Conservation (phyloP, 345 rosid species). For the Camelina hispida region DNA sequence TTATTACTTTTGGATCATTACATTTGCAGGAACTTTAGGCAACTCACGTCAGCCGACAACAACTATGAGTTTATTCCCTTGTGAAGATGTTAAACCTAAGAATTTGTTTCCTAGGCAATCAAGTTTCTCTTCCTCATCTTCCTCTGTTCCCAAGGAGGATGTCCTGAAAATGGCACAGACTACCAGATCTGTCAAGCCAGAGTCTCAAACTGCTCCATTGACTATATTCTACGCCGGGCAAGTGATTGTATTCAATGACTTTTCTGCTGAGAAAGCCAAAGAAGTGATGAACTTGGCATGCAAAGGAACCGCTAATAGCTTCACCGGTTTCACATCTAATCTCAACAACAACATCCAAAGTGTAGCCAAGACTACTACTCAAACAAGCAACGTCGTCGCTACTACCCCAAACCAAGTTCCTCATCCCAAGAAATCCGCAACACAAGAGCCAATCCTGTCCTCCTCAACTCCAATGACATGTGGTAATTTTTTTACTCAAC, state of each 20-base stretch:
- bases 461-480: constrained; percentile 49
- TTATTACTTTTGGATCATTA: constrained; percentile 17
- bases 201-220: constrained; percentile 63
- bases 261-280: constrained; percentile 80
- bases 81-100: constrained; percentile 56
- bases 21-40: constrained; percentile 28
- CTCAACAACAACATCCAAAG: constrained; percentile 30
- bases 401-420: constrained; percentile 41
- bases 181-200: constrained; percentile 42
- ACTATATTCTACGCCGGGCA: constrained; percentile 86
- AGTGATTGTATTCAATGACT: constrained; percentile 74
- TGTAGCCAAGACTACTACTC: constrained; percentile 33
- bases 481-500: constrained; percentile 50
- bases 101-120: constrained; percentile 63
- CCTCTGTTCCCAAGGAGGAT: constrained; percentile 50
- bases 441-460: constrained; percentile 51
- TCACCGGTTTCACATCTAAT: constrained; percentile 40
- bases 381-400: constrained; percentile 32
- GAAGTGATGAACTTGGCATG: constrained; percentile 72
- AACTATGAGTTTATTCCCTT: constrained; percentile 76
- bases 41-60: constrained; percentile 42
- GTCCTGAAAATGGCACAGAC: constrained; percentile 42
- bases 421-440: constrained; percentile 40
- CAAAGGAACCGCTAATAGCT: constrained; percentile 51
- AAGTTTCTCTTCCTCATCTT: constrained; percentile 49